Conservation (phyloP, 1,139 yeast species). For the Pichia sp. region DNA sequence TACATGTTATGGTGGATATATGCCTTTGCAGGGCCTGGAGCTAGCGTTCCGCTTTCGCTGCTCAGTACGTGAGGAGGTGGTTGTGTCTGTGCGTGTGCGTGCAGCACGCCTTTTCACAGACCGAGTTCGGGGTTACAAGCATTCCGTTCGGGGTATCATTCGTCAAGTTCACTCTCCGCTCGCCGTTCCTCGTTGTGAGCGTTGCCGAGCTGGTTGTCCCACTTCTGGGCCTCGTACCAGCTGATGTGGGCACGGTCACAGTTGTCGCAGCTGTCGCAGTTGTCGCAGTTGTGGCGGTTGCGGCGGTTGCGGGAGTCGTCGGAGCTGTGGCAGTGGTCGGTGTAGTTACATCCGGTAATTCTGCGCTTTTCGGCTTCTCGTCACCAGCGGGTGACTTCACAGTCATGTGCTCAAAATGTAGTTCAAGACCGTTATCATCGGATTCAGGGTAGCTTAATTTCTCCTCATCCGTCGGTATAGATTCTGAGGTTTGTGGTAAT, state of each 20-base stretch:
- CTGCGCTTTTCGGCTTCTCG: neutral
- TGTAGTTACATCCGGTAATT: too few relatives aligned
- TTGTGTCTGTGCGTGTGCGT: conserved; percentile 21
- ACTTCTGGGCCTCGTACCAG: conserved; percentile 5
- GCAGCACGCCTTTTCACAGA: conserved; percentile 21
- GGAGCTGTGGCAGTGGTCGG: too few relatives aligned
- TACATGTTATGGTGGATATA: too few relatives aligned
- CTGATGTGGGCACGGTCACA: too few relatives aligned
- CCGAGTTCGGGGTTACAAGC: conserved; percentile 20
- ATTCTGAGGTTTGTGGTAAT: too few relatives aligned
- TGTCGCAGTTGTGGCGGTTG: neutral
- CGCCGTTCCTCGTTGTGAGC: conserved; percentile 8
- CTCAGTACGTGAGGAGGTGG: conserved; percentile 17
- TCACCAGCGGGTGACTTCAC: neutral
- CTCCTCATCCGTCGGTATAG: too few relatives aligned
- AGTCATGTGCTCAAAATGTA: neutral
- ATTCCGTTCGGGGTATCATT: conserved; percentile 10
- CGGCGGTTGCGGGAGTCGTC: too few relatives aligned
- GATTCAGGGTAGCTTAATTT: neutral
- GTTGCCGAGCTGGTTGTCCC: conserved; percentile 11
- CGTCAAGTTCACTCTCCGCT: conserved; percentile 8
- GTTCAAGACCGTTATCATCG: neutral
- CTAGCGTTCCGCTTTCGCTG: too few relatives aligned
- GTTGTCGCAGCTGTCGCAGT: neutral
- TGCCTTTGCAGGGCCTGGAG: too few relatives aligned